These are phyloP conservation scores for Neonectria neomacrospora DNA, from an alignment of 2,329 filamentous ascomycete species.

Conservation along the genomic window DNA sequence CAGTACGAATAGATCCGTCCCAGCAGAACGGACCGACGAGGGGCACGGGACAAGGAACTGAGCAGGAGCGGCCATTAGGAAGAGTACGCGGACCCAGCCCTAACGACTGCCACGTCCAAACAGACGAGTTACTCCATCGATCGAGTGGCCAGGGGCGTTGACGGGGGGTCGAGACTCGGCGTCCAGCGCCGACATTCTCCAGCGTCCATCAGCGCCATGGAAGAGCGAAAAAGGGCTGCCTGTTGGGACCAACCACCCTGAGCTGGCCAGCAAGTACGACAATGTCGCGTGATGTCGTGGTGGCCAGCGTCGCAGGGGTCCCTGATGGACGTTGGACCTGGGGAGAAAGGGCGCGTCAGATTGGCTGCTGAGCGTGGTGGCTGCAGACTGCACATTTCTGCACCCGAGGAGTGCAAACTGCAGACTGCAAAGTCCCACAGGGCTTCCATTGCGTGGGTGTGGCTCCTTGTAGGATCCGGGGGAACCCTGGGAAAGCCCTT, in stretches of 20 bases:
- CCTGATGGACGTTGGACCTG: constrained; percentile 32
- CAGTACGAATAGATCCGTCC: constrained; percentile 28
- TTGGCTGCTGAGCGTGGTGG: constrained; percentile 26
- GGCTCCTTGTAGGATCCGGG: constrained; percentile 11
- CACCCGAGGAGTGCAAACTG: neutral
- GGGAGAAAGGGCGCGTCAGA: constrained; percentile 34
- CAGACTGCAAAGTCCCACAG: constrained; percentile 8
- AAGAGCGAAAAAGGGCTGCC: constrained; percentile 27
- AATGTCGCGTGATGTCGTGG: constrained; percentile 44
- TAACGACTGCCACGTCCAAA: constrained; percentile 7
- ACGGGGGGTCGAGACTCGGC: constrained; percentile 12
- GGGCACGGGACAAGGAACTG: constrained; percentile 25
- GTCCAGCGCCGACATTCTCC: constrained; percentile 4
- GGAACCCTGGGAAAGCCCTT: constrained; percentile 12
- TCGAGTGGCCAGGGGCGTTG: constrained; percentile 24
- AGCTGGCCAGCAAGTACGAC: constrained; percentile 29
- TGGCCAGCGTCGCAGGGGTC: constrained; percentile 29
- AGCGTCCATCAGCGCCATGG: constrained; percentile 9
- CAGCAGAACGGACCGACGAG: constrained; percentile 31
- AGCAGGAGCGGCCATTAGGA: constrained; percentile 30
- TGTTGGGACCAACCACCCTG: constrained; percentile 35
- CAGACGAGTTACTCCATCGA: constrained; percentile 35
- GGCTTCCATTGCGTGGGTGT: constrained; percentile 14
- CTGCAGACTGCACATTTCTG: neutral
- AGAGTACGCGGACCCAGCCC: constrained; percentile 25